These are phyloP conservation scores for Epichloe aotearoae DNA, from an alignment of 2,329 filamentous ascomycete species.

Conservation along the genomic window DNA sequence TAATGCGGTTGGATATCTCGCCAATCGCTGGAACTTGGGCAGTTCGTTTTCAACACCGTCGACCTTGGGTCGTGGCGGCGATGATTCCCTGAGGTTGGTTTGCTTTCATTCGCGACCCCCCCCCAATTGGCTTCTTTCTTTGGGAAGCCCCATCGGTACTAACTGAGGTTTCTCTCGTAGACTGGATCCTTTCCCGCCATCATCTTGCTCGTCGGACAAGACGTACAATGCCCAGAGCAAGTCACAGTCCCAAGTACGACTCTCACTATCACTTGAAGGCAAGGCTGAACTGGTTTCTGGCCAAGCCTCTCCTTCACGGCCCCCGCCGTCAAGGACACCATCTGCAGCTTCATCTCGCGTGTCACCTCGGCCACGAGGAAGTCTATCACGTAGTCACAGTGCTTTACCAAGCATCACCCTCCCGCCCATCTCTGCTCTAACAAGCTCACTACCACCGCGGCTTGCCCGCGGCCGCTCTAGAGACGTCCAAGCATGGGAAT, in stretches of 20 bases:
- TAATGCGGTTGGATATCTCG: slow-evolving; percentile 34
- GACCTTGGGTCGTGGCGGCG: slow-evolving; percentile 22
- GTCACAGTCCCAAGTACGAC: slow-evolving; percentile 46
- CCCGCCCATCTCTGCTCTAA: slow-evolving; percentile 41
- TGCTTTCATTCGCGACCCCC: too few species aligned
- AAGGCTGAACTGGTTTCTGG: slow-evolving; percentile 75
- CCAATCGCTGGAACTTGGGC: slow-evolving; percentile 43
- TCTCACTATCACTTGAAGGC: slow-evolving; percentile 77
- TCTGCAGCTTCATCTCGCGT: slow-evolving; percentile 33
- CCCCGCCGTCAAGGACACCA: slow-evolving; percentile 35
- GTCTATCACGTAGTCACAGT: slow-evolving; percentile 59
- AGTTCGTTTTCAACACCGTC: slow-evolving; percentile 38
- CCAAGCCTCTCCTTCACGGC: slow-evolving; percentile 49
- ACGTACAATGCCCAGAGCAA: slow-evolving; percentile 23
- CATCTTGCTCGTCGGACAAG: slow-evolving; percentile 28
- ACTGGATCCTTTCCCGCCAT: slow-evolving; percentile 29
- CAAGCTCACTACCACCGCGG: slow-evolving; percentile 38
- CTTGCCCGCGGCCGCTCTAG: slow-evolving; percentile 62
- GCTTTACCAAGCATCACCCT: slow-evolving; percentile 46
- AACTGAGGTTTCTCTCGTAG: slow-evolving; percentile 14
- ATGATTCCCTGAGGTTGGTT: slow-evolving; percentile 33
- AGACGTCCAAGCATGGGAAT: slow-evolving; percentile 83
- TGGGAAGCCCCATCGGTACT: not conserved
- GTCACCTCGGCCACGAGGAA: slow-evolving; percentile 31
- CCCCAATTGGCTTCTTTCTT: not conserved